Conservation (phyloP, 441 rosid species). For the Aquilaria agallochum region DNA sequence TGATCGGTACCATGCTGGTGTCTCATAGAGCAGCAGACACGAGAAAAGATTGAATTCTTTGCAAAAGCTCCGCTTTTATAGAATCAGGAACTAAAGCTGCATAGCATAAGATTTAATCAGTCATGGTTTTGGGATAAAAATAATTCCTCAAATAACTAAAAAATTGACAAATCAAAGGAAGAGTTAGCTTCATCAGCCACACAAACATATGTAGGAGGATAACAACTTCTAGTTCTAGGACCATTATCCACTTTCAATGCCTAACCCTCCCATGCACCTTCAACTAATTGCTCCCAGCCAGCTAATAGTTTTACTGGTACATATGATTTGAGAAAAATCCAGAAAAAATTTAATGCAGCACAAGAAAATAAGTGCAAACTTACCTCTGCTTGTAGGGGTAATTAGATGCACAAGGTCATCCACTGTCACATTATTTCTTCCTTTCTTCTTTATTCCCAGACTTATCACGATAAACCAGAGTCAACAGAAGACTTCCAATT, state of each 20-base stretch:
- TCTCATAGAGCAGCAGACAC: conserved; percentile 36
- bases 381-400: conserved; percentile 90
- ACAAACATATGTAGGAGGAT: no score
- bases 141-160: background rate
- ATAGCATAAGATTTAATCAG: conserved; percentile 5
- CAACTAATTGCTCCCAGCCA: background rate
- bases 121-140: background rate
- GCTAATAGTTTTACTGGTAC: background rate
- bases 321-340: no score
- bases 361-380: conserved; percentile 21
- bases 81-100: conserved; percentile 61
- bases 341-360: background rate
- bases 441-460: conserved; percentile 82
- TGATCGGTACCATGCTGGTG: conserved; percentile 1
- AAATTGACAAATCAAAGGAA: no score
- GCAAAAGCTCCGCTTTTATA: conserved; percentile 63
- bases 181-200: no score
- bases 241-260: no score
- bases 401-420: conserved; percentile 81
- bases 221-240: no score
- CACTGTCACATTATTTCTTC: conserved; percentile 72
- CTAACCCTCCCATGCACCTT: background rate
- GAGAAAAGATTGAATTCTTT: conserved; percentile 48
- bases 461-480: conserved; percentile 28
- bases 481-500: background rate